phyloP scores from a whole-genome alignment of 2,329 filamentous ascomycete species.

The Bipolaris bicolor region DNA sequence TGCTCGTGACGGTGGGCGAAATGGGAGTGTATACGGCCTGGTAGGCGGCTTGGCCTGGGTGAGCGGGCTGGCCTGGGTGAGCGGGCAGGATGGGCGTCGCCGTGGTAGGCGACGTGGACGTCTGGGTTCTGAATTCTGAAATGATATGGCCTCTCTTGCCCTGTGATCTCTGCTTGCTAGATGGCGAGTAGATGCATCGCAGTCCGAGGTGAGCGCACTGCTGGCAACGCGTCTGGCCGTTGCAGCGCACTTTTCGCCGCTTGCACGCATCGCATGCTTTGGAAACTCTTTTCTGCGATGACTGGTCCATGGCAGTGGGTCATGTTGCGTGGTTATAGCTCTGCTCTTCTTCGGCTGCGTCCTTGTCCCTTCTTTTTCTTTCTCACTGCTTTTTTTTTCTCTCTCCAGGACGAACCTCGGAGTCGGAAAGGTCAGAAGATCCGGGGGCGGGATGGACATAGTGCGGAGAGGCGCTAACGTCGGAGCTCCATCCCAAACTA shows the following conservation, averaged over 20 bases:
- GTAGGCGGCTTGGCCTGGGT: constrained; percentile 16
- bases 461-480: constrained; percentile 20
- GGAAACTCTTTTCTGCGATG: constrained; percentile 41
- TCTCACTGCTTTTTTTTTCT: constrained; percentile 9
- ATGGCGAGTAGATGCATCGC: constrained; percentile 53
- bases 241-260: constrained; percentile 56
- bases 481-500: constrained; percentile 13
- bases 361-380: not conserved
- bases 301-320: constrained; percentile 34
- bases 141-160: constrained; percentile 51
- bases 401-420: constrained; percentile 12
- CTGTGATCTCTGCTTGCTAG: constrained; percentile 47
- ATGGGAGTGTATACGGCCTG: constrained; percentile 19
- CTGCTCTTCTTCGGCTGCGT: too few species aligned
- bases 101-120: constrained; percentile 19
- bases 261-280: constrained; percentile 57
- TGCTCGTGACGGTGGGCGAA: constrained; percentile 23
- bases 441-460: constrained; percentile 14
- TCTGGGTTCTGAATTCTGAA: constrained; percentile 49
- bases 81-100: constrained; percentile 38
- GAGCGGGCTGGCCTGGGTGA: constrained; percentile 28
- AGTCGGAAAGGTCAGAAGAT: constrained; percentile 19
- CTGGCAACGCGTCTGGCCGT: constrained; percentile 53
- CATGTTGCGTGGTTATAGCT: constrained; percentile 25
- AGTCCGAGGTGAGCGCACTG: constrained; percentile 51